phyloP scores from a whole-genome alignment of 2,329 filamentous ascomycete genomes.

The Aureobasidium sp. region DNA sequence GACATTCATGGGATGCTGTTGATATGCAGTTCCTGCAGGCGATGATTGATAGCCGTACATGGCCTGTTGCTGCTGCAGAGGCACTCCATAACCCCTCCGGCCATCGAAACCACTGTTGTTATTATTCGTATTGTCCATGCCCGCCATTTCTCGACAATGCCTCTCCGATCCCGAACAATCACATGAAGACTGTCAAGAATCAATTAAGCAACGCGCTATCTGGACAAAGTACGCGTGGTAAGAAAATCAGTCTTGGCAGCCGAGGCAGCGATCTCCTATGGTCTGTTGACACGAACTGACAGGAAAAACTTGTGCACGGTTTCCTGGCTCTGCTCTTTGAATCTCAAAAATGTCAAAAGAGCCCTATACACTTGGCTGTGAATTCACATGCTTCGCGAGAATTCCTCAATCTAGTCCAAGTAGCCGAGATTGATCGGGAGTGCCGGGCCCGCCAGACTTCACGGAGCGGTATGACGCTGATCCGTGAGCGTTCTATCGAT shows the following conservation, averaged over 20 bases:
- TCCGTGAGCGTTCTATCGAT: not conserved
- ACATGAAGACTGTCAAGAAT: not conserved
- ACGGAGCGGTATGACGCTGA: not conserved
- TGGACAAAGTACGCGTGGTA: slow-evolving; percentile 2
- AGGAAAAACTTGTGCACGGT: not conserved
- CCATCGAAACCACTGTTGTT: slow-evolving; percentile 2
- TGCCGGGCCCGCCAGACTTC: not conserved
- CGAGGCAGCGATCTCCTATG: not conserved
- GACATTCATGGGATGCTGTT: slow-evolving; percentile 17
- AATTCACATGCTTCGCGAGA: slow-evolving; percentile 6
- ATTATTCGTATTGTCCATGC: slow-evolving; percentile 6
- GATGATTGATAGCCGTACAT: slow-evolving; percentile 6
- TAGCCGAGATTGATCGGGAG: slow-evolving; percentile 4
- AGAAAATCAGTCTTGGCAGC: slow-evolving; percentile 5
- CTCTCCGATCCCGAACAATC: not conserved
- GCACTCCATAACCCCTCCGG: not conserved
- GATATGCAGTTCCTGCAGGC: slow-evolving; percentile 3
- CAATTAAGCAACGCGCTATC: slow-evolving; percentile 4
- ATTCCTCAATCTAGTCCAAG: not conserved
- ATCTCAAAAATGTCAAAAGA: not conserved
- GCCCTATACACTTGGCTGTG: not conserved
- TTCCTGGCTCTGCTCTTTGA: not conserved
- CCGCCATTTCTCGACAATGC: not conserved
- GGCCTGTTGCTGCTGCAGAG: slow-evolving; percentile 5
- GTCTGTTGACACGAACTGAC: not conserved